phyloP scores from a whole-genome alignment of 164 flowering plant species.

The Kingdonia uniflora region DNA sequence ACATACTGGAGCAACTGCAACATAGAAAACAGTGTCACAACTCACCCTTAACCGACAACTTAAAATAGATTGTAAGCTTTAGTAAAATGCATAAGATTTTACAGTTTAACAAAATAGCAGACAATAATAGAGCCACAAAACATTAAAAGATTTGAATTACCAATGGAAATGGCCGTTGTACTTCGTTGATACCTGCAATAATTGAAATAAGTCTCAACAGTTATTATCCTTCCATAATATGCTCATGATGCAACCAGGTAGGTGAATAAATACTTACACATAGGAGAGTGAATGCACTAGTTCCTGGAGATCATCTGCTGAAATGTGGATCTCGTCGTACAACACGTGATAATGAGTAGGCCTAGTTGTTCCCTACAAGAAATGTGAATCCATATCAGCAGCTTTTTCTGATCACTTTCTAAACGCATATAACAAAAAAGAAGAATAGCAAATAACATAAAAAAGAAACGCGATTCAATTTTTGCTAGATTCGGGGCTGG shows the following conservation, averaged over 20 bases:
- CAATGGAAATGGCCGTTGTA: conserved; percentile 85
- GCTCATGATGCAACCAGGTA: neutral
- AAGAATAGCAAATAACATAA: too few relatives aligned
- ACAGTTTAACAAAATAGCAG: neutral
- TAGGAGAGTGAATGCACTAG: conserved; percentile 72
- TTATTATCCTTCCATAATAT: neutral
- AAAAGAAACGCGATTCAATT: neutral
- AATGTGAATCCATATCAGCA: neutral
- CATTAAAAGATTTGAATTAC: too few relatives aligned
- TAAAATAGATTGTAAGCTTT: neutral
- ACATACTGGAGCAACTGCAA: conserved; percentile 58
- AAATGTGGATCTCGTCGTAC: conserved; percentile 60
- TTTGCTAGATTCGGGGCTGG: neutral
- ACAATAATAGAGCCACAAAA: neutral
- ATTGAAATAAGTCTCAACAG: neutral
- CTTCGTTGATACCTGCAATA: conserved; percentile 71
- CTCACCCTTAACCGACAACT: neutral
- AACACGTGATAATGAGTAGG: conserved; percentile 77
- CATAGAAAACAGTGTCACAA: neutral
- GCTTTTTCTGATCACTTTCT: neutral
- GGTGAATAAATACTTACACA: conserved; percentile 43
- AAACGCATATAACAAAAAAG: too few relatives aligned
- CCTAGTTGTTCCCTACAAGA: conserved; percentile 57
- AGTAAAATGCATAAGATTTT: too few relatives aligned
- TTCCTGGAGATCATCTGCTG: conserved; percentile 71